Percentiles rank a stretch among this genome's conserved stretches.
Evolutionary conservation across 1,284 basidiomycete species (phyloP).

Genomic region (Puccinia novopanici): DNA sequence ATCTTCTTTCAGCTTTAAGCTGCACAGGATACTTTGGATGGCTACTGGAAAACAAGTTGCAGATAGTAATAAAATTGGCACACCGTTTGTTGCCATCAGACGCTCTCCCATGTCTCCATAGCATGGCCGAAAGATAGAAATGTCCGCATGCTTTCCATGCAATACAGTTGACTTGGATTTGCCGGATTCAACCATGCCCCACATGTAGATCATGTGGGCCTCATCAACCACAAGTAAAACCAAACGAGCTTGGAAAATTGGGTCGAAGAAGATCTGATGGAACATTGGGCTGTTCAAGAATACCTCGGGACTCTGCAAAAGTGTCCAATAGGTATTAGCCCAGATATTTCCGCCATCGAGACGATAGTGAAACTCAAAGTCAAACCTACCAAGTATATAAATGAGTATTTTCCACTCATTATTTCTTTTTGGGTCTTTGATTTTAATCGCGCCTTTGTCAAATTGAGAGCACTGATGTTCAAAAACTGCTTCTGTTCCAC

Average conservation of each 20-base stretch:
- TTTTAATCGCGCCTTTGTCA: not conserved
- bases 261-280: not conserved
- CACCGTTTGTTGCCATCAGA: not conserved
- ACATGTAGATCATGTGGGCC: too few species aligned
- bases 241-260: not conserved
- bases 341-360: too few species aligned
- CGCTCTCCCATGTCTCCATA: not conserved
- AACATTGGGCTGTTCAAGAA: not conserved
- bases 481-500: not conserved
- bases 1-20: not conserved
- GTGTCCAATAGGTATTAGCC: too few species aligned
- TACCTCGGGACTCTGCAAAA: conserved; percentile 20
- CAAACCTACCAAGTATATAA: not conserved
- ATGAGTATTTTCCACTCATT: not conserved
- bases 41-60: not conserved
- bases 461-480: not conserved
- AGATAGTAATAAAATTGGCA: not conserved
- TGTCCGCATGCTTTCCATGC: not conserved
- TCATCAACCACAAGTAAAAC: not conserved
- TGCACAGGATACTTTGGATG: not conserved
- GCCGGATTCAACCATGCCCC: not conserved
- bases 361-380: not conserved
- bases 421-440: not conserved
- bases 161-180: not conserved
- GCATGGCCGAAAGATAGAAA: not conserved